Conservation (phyloP, 805 yeast species). For the Torulaspora microellipsoides region DNA sequence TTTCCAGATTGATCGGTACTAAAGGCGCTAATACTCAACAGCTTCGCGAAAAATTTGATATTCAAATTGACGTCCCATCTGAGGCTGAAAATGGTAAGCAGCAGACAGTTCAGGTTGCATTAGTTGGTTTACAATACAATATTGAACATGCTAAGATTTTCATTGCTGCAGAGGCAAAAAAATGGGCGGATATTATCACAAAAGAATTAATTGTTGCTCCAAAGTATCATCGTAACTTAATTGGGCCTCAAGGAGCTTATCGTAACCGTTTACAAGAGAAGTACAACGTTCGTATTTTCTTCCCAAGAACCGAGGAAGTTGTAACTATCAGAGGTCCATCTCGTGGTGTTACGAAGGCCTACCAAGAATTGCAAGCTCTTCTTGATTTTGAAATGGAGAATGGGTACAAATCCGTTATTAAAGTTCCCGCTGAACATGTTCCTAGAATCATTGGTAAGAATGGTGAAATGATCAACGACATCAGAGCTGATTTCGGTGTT, state of each 20-base stretch:
- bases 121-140: conserved; percentile 75
- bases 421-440: conserved; percentile 69
- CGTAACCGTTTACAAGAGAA: conserved; percentile 83
- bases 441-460: conserved; percentile 84
- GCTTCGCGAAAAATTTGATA: conserved; percentile 68
- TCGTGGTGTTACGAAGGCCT: conserved; percentile 77
- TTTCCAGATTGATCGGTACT: conserved; percentile 85
- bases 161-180: conserved; percentile 56
- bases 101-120: conserved; percentile 44
- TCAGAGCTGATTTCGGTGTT: conserved; percentile 57
- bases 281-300: conserved; percentile 74
- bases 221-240: conserved; percentile 73
- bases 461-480: conserved; percentile 79
- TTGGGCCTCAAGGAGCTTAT: conserved; percentile 79
- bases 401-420: conserved; percentile 59
- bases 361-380: conserved; percentile 78
- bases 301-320: conserved; percentile 66
- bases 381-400: conserved; percentile 83
- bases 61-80: conserved; percentile 63
- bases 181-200: conserved; percentile 77
- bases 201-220: conserved; percentile 64
- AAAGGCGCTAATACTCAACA: conserved; percentile 71
- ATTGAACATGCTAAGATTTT: conserved; percentile 66
- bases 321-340: conserved; percentile 80
- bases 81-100: conserved; percentile 37